phyloP scores from a whole-genome alignment of 2,329 filamentous ascomycete species.

The Colletotrichum lupini region DNA sequence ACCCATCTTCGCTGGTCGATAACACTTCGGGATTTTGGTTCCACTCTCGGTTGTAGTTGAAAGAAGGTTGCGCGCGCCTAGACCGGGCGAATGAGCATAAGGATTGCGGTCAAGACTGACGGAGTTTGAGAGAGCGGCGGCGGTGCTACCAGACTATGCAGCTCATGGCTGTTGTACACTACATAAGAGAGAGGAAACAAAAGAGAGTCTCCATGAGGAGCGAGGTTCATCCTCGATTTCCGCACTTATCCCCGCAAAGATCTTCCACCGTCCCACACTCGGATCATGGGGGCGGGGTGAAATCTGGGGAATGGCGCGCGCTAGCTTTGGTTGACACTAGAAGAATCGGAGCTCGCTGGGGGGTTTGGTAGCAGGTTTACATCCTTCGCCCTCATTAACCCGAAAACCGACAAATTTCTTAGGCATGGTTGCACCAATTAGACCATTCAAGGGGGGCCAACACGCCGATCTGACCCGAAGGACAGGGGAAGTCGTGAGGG shows the following conservation, averaged over 20 bases:
- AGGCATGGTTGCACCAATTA: conserved; percentile 25
- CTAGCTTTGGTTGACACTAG: neutral
- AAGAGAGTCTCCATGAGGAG: neutral
- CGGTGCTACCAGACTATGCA: neutral
- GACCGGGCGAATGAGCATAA: neutral
- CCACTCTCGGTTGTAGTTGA: neutral
- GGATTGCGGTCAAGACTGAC: neutral
- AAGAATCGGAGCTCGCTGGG: neutral
- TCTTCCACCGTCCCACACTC: conserved; percentile 13
- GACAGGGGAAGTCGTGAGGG: neutral
- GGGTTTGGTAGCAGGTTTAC: neutral
- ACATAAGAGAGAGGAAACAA: neutral
- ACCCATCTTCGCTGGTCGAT: conserved; percentile 40
- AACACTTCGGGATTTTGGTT: no score
- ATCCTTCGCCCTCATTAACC: conserved; percentile 15
- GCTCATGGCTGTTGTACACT: neutral
- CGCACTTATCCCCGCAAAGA: conserved; percentile 26
- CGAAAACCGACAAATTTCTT: neutral
- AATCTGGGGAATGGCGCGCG: conserved; percentile 28
- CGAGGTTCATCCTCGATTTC: conserved; percentile 25
- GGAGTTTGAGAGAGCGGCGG: neutral
- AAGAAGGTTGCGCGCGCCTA: neutral
- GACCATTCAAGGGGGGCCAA: neutral
- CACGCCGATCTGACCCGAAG: conserved; percentile 16
- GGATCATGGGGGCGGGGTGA: conserved; percentile 24